These are phyloP conservation scores for Boletus reticuloceps DNA, from an alignment of 768 basidiomycete species.

Conservation along the genomic window DNA sequence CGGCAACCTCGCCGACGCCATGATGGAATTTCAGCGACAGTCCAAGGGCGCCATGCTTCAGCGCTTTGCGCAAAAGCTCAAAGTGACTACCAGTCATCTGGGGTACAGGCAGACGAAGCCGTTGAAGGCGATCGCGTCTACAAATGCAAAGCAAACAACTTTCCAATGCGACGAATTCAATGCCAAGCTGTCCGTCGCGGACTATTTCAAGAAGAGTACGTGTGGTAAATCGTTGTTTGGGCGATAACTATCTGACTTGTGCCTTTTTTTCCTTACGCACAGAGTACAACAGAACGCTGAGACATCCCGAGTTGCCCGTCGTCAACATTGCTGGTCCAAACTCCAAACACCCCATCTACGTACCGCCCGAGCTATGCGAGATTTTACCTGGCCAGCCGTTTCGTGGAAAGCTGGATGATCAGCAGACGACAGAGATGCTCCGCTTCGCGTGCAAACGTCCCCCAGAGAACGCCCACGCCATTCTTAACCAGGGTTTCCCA, in stretches of 20 bases:
- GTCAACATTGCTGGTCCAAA: constrained; percentile 48
- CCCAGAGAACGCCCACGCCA: constrained; percentile 51
- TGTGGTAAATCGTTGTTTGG: neutral
- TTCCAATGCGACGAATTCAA: constrained; percentile 63
- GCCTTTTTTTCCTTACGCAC: neutral
- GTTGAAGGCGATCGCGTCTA: constrained; percentile 37
- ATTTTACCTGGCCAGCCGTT: constrained; percentile 60
- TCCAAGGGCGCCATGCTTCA: constrained; percentile 45
- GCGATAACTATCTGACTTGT: constrained; percentile 4
- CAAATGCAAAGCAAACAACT: constrained; percentile 42
- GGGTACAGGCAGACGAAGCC: constrained; percentile 53
- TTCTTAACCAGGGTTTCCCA: constrained; percentile 57
- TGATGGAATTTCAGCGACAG: constrained; percentile 44
- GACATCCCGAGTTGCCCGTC: constrained; percentile 50
- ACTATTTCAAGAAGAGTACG: constrained; percentile 65
- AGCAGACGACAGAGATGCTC: constrained; percentile 71
- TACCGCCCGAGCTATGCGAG: constrained; percentile 72
- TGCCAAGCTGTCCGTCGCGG: constrained; percentile 51
- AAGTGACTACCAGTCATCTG: constrained; percentile 55
- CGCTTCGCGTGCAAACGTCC: constrained; percentile 64
- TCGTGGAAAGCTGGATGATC: constrained; percentile 57
- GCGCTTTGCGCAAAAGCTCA: constrained; percentile 51
- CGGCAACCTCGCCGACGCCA: constrained; percentile 60
- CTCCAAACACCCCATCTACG: constrained; percentile 32
- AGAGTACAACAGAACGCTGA: constrained; percentile 61